phyloP scores from a whole-genome alignment of 208 protist genomes.

The Novymonas esmeraldas region DNA sequence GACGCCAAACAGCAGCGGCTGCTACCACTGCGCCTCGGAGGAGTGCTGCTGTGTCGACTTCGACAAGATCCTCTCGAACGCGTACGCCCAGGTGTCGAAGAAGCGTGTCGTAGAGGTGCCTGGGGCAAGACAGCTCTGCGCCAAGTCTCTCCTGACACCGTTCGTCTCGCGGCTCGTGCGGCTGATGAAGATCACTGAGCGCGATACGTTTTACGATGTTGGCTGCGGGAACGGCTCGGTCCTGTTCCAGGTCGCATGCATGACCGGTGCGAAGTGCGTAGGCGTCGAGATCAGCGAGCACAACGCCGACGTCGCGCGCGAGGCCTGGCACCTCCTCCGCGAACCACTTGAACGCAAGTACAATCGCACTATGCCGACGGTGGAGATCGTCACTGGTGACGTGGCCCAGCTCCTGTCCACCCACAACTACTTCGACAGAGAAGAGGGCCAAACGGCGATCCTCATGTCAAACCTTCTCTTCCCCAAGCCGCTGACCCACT shows the following conservation, averaged over 20 bases:
- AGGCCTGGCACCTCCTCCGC: constrained; percentile 54
- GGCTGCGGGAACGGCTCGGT: constrained; percentile 86
- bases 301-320: constrained; percentile 65
- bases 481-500: constrained; percentile 73
- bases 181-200: constrained; percentile 40
- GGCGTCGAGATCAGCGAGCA: constrained; percentile 78
- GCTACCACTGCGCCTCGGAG: constrained; percentile 56
- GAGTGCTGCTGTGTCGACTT: constrained; percentile 62
- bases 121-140: constrained; percentile 67
- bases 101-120: constrained; percentile 80
- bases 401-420: constrained; percentile 51
- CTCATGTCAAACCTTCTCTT: constrained; percentile 82
- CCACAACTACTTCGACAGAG: constrained; percentile 39
- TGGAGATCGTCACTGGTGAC: constrained; percentile 77
- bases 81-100: constrained; percentile 44
- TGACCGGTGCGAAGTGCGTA: constrained; percentile 75
- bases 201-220: constrained; percentile 81
- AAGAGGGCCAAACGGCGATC: constrained; percentile 57
- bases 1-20: constrained; percentile 61
- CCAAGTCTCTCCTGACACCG: constrained; percentile 83
- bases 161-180: constrained; percentile 78
- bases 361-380: constrained; percentile 45
- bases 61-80: constrained; percentile 43
- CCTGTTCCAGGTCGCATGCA: constrained; percentile 77
- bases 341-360: constrained; percentile 42